Evolutionary conservation across 1,284 basidiomycete species (phyloP).

Genomic region (Mycosarcoma maydis): DNA sequence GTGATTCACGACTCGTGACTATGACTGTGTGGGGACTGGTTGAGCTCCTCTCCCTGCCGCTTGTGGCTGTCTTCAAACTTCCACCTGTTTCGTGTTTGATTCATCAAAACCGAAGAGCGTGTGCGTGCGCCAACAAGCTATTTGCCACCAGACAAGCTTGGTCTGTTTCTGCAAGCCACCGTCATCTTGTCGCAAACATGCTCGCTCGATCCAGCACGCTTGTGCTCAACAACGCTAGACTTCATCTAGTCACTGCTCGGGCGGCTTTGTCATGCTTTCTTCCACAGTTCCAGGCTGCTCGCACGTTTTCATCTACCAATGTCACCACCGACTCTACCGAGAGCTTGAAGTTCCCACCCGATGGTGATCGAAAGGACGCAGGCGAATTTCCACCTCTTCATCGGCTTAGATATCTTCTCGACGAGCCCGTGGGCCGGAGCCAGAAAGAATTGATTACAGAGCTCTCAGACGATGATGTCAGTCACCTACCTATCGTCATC

Average conservation of each 20-base stretch:
- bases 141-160: no score
- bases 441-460: slow-evolving; percentile 1
- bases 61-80: slow-evolving; percentile 1
- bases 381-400: neutral
- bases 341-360: neutral
- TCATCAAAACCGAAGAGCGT: no score
- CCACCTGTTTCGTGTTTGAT: no score
- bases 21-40: no score
- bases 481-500: slow-evolving; percentile 11
- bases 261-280: neutral
- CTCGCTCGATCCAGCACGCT: slow-evolving; percentile 10
- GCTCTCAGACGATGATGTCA: slow-evolving; percentile 5
- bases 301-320: slow-evolving; percentile 1
- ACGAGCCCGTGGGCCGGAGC: neutral
- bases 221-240: neutral
- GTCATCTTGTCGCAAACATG: slow-evolving; percentile 4
- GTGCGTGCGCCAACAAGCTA: no score
- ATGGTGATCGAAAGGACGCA: no score
- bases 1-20: neutral
- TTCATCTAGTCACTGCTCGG: neutral
- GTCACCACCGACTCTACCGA: neutral
- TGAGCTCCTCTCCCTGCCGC: neutral
- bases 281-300: neutral
- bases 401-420: slow-evolving; percentile 10
- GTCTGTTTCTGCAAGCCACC: no score